These are phyloP conservation scores for Ophiostoma novo-ulmi DNA, from an alignment of 2,329 filamentous ascomycete species.

Conservation along the genomic window DNA sequence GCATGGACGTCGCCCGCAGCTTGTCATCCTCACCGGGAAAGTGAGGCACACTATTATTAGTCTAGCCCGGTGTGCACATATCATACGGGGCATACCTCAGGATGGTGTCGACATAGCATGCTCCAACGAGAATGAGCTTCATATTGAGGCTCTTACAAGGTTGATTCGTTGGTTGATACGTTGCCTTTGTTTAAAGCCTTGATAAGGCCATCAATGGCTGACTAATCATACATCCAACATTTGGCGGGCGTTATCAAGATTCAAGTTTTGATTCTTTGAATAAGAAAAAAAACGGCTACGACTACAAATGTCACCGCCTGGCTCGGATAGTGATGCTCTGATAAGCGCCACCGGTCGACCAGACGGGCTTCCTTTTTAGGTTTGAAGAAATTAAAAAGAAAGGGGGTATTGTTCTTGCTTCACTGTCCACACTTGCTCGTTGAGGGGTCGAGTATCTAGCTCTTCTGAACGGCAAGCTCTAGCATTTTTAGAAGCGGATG, in stretches of 20 bases:
- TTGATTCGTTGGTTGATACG: background rate
- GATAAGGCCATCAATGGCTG: background rate
- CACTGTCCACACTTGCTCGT: conserved; percentile 65
- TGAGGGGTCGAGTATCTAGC: conserved; percentile 38
- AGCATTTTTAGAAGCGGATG: conserved; percentile 56
- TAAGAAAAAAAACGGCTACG: background rate
- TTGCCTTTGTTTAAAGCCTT: too few species aligned
- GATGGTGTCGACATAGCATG: conserved; percentile 67
- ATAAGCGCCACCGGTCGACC: conserved; percentile 23
- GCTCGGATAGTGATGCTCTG: conserved; percentile 11
- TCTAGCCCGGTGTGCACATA: background rate
- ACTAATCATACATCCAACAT: background rate
- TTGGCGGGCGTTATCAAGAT: background rate
- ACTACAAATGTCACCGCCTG: conserved; percentile 14
- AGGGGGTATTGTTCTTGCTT: conserved; percentile 50
- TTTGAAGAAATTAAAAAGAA: conserved; percentile 23
- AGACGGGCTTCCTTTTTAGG: conserved; percentile 28
- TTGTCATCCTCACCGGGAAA: conserved; percentile 69
- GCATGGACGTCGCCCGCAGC: conserved; percentile 57
- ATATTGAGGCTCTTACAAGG: conserved; percentile 31
- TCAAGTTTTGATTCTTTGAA: too few species aligned
- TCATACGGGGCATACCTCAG: conserved; percentile 46
- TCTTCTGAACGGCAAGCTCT: conserved; percentile 57
- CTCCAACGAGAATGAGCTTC: conserved; percentile 59
- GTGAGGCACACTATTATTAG: conserved; percentile 51